Evolutionary conservation across 441 rosid species (phyloP), one percentile per base, ranked within the genome.

Genomic region (Gossypium gossypioides): DNA sequence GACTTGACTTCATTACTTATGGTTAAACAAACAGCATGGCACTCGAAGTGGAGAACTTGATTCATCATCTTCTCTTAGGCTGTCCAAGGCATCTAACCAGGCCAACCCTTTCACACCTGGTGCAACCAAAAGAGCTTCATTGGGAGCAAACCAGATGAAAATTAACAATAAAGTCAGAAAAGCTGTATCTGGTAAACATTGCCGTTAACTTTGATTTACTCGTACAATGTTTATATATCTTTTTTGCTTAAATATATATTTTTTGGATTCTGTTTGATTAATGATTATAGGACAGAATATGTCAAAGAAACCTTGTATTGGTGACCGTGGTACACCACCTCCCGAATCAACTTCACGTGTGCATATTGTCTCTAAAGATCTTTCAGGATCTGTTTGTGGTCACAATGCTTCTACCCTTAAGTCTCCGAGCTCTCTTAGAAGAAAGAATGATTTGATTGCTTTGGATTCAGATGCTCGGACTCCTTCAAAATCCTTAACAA

Each of bases 291-390:
- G 80, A 44, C 79, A 48, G 72, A 71, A 22, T 18, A 80, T 68
- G 61, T 73, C 52, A 22, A 86, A 76, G 79, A 77, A 72, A 73
- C 74, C 72, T 62, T 79, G 82, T 48, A 27, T 74, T 65, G 74
- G 76, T 50, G 77, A 82, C 52, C 76, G 82, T 2, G 66, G 27
- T 70, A 75, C 54, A 22, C 22, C 81, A 32, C 18, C 76, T 25
- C 32, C 61, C 9, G 83, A 78, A 68, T 80, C 86, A 52, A 67
- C 86, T 29, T 77, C 82, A 42, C 69, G 55, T 76, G 64, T 72
- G 8, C 68, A 29, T 37, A 29, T 68, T 64, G 24, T 61, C 4
- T 19, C 22, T 16, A 73, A 63, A 32, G 58, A 71, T 51, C 68
- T 56, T 42, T 66, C 67, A 10, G 54, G 69, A 6, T 68, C 18